Conservation (phyloP, 768 basidiomycete species). For the Leucosporidium scottii region DNA sequence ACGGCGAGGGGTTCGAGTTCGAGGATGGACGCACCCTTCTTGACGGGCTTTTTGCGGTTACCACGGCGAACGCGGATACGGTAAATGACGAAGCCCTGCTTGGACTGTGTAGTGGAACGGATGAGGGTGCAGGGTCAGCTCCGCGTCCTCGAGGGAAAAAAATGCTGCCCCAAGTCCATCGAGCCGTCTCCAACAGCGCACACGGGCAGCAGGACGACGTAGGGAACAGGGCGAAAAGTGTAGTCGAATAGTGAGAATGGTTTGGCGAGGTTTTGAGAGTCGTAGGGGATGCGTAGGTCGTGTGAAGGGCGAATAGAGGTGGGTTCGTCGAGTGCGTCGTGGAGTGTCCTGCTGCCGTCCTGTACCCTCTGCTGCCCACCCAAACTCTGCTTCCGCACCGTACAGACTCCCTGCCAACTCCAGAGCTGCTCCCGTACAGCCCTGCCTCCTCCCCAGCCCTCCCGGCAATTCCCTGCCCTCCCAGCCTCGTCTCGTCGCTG, state of each 20-base stretch:
- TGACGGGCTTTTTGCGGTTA: constrained; percentile 97
- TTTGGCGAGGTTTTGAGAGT: not conserved
- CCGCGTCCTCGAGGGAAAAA: not conserved
- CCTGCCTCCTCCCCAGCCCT: not conserved
- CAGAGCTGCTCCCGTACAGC: no score
- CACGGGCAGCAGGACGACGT: no score
- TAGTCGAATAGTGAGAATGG: no score
- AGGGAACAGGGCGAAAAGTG: no score
- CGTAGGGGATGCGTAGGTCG: not conserved
- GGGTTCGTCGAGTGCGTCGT: not conserved
- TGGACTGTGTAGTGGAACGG: constrained; percentile 49
- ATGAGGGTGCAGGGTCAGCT: constrained; percentile 5
- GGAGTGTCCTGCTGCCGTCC: no score
- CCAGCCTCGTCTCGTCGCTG: not conserved
- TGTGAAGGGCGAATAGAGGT: not conserved
- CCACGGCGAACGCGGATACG: constrained; percentile 94
- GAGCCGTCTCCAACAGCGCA: not conserved
- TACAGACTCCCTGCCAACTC: no score
- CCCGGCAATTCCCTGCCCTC: not conserved
- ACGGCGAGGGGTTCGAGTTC: not conserved
- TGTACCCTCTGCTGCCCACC: no score
- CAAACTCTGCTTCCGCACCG: no score
- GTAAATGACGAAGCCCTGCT: constrained; percentile 98
- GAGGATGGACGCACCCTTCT: constrained; percentile 72
- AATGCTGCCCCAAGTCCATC: constrained; percentile 1